Evolutionary conservation across 2,329 filamentous ascomycete genomes (phyloP).

Genomic region (Metarhizium brunneum): DNA sequence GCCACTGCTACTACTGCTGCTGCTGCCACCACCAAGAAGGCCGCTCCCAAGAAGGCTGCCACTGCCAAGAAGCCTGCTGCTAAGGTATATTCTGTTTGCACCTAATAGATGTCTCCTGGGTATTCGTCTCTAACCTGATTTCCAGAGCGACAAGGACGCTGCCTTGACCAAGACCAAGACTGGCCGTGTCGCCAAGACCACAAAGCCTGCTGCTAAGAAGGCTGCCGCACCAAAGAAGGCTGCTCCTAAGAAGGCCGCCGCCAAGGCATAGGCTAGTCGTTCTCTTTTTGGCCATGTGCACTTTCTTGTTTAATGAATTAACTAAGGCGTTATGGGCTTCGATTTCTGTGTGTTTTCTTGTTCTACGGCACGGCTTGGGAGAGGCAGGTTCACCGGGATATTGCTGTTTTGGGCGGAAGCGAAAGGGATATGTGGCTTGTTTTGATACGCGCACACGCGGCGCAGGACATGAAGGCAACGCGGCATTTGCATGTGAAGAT

Average conservation of each 20-base stretch:
- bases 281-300: constrained; percentile 12
- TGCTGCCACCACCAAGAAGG: constrained; percentile 29
- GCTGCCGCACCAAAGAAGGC: constrained; percentile 35
- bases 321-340: constrained; percentile 26
- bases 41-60: constrained; percentile 20
- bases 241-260: constrained; percentile 35
- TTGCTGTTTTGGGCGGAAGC: constrained; percentile 12
- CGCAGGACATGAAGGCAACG: constrained; percentile 10
- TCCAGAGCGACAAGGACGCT: constrained; percentile 48
- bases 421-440: constrained; percentile 12
- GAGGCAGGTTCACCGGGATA: constrained; percentile 9
- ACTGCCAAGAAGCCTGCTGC: constrained; percentile 15
- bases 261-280: constrained; percentile 26
- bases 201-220: constrained; percentile 39
- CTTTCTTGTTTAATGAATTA: constrained; percentile 22
- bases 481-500: constrained; percentile 7
- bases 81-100: constrained; percentile 20
- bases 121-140: neutral
- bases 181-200: constrained; percentile 69
- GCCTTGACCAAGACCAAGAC: constrained; percentile 76
- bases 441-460: constrained; percentile 10
- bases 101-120: neutral
- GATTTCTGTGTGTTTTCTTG: constrained; percentile 5
- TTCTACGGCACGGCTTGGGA: constrained; percentile 9
- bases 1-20: constrained; percentile 17